These are phyloP conservation scores for Capsicum chinense DNA, from an alignment of 257 asterid genomes.

Conservation along the genomic window DNA sequence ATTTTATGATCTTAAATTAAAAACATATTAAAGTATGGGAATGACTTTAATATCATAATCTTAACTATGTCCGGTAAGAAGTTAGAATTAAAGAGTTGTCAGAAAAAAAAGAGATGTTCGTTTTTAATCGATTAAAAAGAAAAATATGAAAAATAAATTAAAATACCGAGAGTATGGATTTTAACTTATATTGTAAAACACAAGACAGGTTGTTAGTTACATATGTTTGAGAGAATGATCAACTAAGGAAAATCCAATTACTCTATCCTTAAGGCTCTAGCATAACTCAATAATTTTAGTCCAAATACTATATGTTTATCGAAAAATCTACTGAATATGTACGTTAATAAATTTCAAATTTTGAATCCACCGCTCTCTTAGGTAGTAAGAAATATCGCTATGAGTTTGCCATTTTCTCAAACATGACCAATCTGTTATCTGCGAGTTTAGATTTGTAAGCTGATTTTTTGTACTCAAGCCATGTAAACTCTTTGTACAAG, in stretches of 20 bases:
- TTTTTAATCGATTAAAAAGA: too few relatives aligned
- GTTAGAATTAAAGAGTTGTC: too few relatives aligned
- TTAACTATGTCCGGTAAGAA: too few relatives aligned
- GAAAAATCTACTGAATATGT: background rate
- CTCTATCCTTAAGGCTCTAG: background rate
- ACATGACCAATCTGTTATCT: slow-evolving; percentile 24
- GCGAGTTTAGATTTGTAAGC: slow-evolving; percentile 23
- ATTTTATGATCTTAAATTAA: too few relatives aligned
- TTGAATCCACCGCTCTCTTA: background rate
- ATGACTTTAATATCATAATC: too few relatives aligned
- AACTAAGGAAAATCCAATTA: background rate
- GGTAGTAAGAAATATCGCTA: background rate
- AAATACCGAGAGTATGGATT: background rate
- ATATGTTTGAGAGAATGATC: background rate
- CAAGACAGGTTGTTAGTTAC: background rate
- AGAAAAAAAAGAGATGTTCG: too few relatives aligned
- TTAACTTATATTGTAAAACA: background rate
- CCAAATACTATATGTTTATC: background rate
- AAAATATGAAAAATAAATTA: too few relatives aligned
- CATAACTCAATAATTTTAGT: background rate
- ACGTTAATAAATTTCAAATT: background rate
- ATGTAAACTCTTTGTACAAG: slow-evolving; percentile 34
- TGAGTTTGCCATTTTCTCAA: slow-evolving; percentile 14
- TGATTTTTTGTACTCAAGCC: slow-evolving; percentile 30
- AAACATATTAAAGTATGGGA: too few relatives aligned